Evolutionary conservation across 495 filamentous ascomycete genomes (phyloP), one percentile per base, ranked within the genome.

Genomic region (Bacidia rubella): DNA sequence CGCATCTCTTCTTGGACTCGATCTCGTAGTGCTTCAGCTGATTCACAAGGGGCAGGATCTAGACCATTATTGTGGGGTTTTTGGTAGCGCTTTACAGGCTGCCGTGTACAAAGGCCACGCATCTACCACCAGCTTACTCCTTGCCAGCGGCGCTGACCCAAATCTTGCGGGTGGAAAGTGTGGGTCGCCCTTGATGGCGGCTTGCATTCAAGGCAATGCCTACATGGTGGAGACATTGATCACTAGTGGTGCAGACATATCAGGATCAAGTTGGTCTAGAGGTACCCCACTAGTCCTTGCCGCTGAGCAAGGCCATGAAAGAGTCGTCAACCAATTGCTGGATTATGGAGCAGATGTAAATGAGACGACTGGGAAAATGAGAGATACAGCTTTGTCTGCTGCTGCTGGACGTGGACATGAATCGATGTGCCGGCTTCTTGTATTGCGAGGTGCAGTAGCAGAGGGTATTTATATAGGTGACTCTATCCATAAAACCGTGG

Each of bases 1-100:
- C 24, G 52, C 52, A 11, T 24, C 52, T 40, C n/a, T 49, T n/a
- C 20, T 54, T 19, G 52, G 52, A 10, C 20, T 49, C 11, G 22
- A 48, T 21, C 5, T 10, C 21, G 10, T 47, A 1, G 22, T 22
- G 22, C 22, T 11, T 17, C 21, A 19, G 9, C 24, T 47, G 20
- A 9, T 47, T 15, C 9, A 7, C 5, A 20, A 22, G 22, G 44
- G 21, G n/a, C 21, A 24, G 5, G 44, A 47, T 25, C 21, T 25
- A 22, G 24, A 47, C 24, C 19, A 22, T 7, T 21, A 22, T 3
- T 22, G 44, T 25, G 44, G 44, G 5, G 21, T 26, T n/a, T 26
- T 47, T 3, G 44, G 44, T 7, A 25, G 10, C 22, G 44, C 44
- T 15, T 22, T 47, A 24, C 4, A 12, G 10, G 44, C 20, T 25